Base-by-base conservation (phyloP, 345 rosid species). In the Aquilaria sinensis region DNA sequence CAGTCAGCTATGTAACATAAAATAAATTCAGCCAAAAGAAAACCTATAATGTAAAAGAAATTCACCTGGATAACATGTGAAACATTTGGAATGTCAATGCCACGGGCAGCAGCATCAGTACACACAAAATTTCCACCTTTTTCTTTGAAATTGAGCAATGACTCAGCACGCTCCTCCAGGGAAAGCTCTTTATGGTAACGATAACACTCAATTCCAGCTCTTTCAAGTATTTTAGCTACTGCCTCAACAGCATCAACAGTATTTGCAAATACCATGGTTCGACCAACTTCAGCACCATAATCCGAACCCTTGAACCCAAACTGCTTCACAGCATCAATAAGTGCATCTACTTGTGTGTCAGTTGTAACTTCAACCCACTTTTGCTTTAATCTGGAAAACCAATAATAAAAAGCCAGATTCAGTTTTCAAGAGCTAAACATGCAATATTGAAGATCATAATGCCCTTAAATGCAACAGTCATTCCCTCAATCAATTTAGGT, bases 51-150 rank as follows among this genome's bases (percentile, higher is more conserved):
- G 41, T 2, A 67, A 31, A 61, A 65, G 56, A 60, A 57, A 74
- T 54, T 58, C 69, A 88, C 99, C 99, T 94, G 99, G 79, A 94
- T 79, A 70, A 94, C 85, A 59, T 90, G 97, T 15, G 90, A 80
- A 66, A 94, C 87, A 63, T 90, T 83, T 63, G 96, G 97, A 73
- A 94, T 83, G 70, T 94, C 99, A 69, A 94, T 83, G 66, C 99
- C 99, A 58, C 99, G 95, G 13, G 99, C 90, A 62, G 96, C 99
- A 10, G 99, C 99, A 82, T 90, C 99, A 51, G 99, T 94, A 71
- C 99, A 90, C 9, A 94, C 92, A 66, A 94, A 80, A 63, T 88
- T 74, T 68, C 99, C 96, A 33, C 97, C 96, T 29, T 80, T 81
- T 69, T 86, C 92, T 74, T 72, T 81, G 70, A 93, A 93, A 68